Conservation (phyloP, 306 rosid genomes). For the barrel medic (Medicago truncatula) region MtrunA17r5.0-ANR NC_053049.1:2332501-2333000, state of each 20-base stretch:
- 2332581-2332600: neutral
- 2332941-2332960: slow-evolving; percentile 88
- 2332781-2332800: too few relatives aligned
- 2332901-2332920: slow-evolving; percentile 98
- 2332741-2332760: too few relatives aligned
- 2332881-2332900: slow-evolving; percentile 89
- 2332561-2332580: slow-evolving; percentile 12
- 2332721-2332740: neutral
- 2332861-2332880: slow-evolving; percentile 49
- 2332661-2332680: neutral
- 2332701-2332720: neutral
- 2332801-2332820: too few relatives aligned
- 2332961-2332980: slow-evolving; percentile 96
- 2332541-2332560: neutral
- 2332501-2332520: slow-evolving; percentile 67
- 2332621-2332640: neutral
- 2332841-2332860: neutral
- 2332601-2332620: neutral
- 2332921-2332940: slow-evolving; percentile 91
- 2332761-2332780: too few relatives aligned
- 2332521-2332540: neutral
- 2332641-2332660: neutral
- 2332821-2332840: neutral
- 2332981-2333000: slow-evolving; percentile 95
- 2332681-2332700: neutral